Base-by-base conservation (phyloP, 495 filamentous ascomycete species). In the Poronia punctata region DNA sequence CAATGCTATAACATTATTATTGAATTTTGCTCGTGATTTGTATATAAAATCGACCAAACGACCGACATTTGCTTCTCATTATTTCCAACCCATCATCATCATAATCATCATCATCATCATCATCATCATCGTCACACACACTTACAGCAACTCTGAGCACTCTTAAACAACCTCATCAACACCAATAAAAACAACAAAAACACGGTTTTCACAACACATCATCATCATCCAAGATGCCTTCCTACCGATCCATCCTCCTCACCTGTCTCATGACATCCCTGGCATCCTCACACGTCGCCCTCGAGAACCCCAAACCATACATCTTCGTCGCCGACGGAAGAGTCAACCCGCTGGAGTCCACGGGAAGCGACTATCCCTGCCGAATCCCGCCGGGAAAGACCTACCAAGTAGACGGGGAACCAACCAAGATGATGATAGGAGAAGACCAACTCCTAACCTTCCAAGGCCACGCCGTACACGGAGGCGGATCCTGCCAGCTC, bases 401-500 rank as follows among this genome's bases (percentile, higher is more conserved):
- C 22, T 68, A 67, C 37, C 50, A 56, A n/a, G 46, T 46, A 3
- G 53, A 65, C 10, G 62, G 64, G 0, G 43, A 50, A 5, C 49
- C 59, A 7, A 68, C 53, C 30, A 22, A 46, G 0, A 75, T 78
- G 65, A 45, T 57, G 0, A 60, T 80, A 12, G 82, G 80, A 2
- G 71, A 70, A 0, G 52, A 61, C 1, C 75, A 83, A 50, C 36
- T 45, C 0, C 63, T 82, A 6, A 49, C 53, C 12, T 81, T 84
- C 54, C 61, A 56, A 0, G 79, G 79, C 0, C 52, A 57, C 10
- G 89, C 88, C 0, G 77, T 79, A 8, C 89, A 96, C 54, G 82
- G 81, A 23, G 88, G 88, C 26, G 88, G 89, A 5, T 93, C 87
- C 1, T 95, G 88, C 65, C 89, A 95, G 51, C 62, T 95, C 33